A percentile compares a stretch with the other conserved stretches of the same genome.
Conservation (phyloP, 305 asterid species). For the Fraxinus baroniana region DNA sequence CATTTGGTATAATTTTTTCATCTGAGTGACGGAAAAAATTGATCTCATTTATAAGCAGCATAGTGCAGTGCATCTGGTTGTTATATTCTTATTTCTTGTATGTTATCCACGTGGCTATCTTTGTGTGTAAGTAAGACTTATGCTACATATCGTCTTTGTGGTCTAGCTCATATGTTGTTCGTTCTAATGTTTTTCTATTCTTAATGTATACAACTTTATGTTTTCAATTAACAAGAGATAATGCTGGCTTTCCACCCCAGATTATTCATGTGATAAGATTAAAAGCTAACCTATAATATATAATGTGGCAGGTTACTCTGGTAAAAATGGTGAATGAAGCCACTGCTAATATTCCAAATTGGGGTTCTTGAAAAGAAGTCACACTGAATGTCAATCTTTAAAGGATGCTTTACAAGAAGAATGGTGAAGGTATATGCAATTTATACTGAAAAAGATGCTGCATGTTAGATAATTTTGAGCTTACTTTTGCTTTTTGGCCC, state of each 20-base stretch:
- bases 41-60: neutral
- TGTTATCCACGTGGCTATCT: neutral
- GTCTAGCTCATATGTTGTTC: conserved; percentile 1
- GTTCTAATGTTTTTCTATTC: neutral
- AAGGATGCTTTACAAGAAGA: neutral
- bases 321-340: conserved; percentile 97
- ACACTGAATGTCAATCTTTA: neutral
- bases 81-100: neutral
- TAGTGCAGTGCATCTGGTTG: neutral
- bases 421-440: neutral
- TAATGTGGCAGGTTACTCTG: conserved; percentile 72
- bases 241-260: neutral
- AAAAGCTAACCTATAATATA: neutral
- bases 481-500: neutral
- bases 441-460: neutral
- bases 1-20: neutral
- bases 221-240: neutral
- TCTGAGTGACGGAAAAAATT: neutral
- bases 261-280: neutral
- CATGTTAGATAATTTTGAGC: neutral
- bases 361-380: conserved; percentile 58
- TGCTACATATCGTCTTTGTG: neutral
- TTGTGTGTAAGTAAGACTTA: neutral
- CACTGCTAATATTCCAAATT: conserved; percentile 80
- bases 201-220: neutral